Percentiles rank a stretch among this genome's conserved stretches.
phyloP scores from a whole-genome alignment of 2,329 filamentous ascomycete species.

The Colletotrichum sp. region DNA sequence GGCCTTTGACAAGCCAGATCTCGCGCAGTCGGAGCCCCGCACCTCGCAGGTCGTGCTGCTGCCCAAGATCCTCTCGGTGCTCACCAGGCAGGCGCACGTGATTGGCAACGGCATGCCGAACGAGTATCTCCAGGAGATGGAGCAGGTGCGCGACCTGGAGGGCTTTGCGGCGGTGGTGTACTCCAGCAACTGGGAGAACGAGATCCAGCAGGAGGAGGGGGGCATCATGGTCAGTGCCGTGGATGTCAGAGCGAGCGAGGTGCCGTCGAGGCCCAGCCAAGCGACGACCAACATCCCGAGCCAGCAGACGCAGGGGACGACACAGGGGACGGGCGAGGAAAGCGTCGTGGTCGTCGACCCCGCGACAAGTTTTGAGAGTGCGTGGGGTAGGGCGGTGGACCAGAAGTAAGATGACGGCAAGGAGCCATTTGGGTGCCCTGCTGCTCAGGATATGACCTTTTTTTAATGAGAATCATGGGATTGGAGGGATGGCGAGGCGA shows the following conservation, averaged over 20 bases:
- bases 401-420: slow-evolving; percentile 23
- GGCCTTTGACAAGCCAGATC: slow-evolving; percentile 69
- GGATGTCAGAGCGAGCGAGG: slow-evolving; percentile 31
- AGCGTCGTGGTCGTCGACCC: slow-evolving; percentile 59
- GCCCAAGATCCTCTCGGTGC: slow-evolving; percentile 86
- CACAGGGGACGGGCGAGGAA: slow-evolving; percentile 42
- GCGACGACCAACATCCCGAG: slow-evolving; percentile 18
- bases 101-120: slow-evolving; percentile 82
- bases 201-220: slow-evolving; percentile 54
- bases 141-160: slow-evolving; percentile 76
- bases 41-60: slow-evolving; percentile 69
- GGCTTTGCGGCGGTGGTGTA: slow-evolving; percentile 89
- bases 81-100: slow-evolving; percentile 87
- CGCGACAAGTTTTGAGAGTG: slow-evolving; percentile 64
- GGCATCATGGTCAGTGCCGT: slow-evolving; percentile 41
- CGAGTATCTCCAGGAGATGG: slow-evolving; percentile 76
- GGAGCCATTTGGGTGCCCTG: background rate
- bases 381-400: slow-evolving; percentile 69
- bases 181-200: slow-evolving; percentile 79
- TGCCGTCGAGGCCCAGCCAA: slow-evolving; percentile 18
- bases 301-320: slow-evolving; percentile 23
- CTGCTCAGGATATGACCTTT: background rate
- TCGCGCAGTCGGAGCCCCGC: slow-evolving; percentile 16
- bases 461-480: slow-evolving; percentile 9
- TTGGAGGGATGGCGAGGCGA: background rate